phyloP scores from a whole-genome alignment of 1,139 yeast species.

The Candida freyschussii region DNA sequence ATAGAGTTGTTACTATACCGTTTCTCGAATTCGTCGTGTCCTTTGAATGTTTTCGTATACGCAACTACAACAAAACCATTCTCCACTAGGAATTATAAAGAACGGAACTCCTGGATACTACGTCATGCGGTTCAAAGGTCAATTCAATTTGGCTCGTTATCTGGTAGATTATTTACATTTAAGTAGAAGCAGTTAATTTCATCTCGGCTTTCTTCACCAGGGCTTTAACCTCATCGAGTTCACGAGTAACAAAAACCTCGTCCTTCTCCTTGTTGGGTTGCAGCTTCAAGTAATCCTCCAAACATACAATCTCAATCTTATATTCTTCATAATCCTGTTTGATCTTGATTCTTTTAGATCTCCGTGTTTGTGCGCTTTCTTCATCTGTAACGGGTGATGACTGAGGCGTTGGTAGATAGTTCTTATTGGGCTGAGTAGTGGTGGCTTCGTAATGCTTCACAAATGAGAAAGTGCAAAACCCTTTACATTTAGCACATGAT shows the following conservation, averaged over 20 bases:
- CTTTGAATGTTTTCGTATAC: too few relatives aligned
- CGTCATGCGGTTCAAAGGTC: too few relatives aligned
- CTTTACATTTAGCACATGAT: conserved; percentile 30
- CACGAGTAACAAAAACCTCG: conserved; percentile 23
- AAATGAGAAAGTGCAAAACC: conserved; percentile 32
- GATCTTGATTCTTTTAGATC: conserved; percentile 21
- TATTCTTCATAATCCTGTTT: conserved; percentile 11
- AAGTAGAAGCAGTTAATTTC: conserved; percentile 1
- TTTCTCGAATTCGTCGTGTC: too few relatives aligned
- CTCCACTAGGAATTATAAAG: too few relatives aligned
- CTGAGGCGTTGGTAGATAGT: conserved; percentile 19
- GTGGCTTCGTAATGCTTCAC: conserved; percentile 18
- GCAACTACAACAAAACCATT: too few relatives aligned
- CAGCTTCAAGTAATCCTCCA: conserved; percentile 22
- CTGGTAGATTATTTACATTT: too few relatives aligned
- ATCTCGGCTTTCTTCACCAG: conserved; percentile 14
- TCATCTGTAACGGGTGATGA: conserved; percentile 17
- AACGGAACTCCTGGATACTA: too few relatives aligned
- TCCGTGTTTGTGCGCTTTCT: conserved; percentile 8
- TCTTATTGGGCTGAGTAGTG: conserved; percentile 1
- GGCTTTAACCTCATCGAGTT: conserved; percentile 22
- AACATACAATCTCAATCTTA: conserved; percentile 14
- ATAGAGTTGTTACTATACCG: too few relatives aligned
- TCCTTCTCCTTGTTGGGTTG: conserved; percentile 18
- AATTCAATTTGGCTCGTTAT: too few relatives aligned